Percentiles rank a stretch among this genome's conserved stretches.
Evolutionary conservation across 805 yeast genomes (phyloP).

Genomic region (Myxozyma geophila): DNA sequence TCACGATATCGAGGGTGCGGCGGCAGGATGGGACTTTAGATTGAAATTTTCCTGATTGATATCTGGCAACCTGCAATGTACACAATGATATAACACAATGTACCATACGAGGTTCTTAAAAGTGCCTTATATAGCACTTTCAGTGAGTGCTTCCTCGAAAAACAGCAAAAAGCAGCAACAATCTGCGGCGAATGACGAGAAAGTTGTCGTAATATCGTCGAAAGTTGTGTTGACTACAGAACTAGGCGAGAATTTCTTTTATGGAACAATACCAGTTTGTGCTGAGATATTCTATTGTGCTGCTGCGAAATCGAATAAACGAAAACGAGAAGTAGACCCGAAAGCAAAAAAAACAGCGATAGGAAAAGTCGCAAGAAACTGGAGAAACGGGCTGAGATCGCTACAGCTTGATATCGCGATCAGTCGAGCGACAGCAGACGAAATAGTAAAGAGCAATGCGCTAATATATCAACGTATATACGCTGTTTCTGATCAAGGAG

Average conservation of each 20-base stretch:
- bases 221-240: conserved; percentile 49
- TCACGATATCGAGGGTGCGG: not conserved
- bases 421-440: not conserved
- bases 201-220: conserved; percentile 39
- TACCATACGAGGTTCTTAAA: conserved; percentile 32
- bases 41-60: not conserved
- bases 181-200: not conserved
- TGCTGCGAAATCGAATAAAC: not conserved
- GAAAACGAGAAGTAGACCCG: not conserved
- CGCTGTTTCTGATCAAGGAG: not conserved
- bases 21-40: too few species aligned
- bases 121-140: conserved; percentile 19
- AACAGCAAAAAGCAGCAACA: not conserved
- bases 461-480: not conserved
- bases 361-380: not conserved
- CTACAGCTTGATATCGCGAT: conserved; percentile 22
- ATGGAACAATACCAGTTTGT: conserved; percentile 39
- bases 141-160: not conserved
- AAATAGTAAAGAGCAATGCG: not conserved
- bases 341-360: not conserved
- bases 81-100: conserved; percentile 11
- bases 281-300: conserved; percentile 1
- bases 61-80: not conserved
- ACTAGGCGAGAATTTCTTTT: conserved; percentile 49
- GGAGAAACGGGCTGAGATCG: conserved; percentile 28